Base-by-base conservation (phyloP, 2,329 filamentous ascomycete genomes). In the Catunica adiposa region DNA sequence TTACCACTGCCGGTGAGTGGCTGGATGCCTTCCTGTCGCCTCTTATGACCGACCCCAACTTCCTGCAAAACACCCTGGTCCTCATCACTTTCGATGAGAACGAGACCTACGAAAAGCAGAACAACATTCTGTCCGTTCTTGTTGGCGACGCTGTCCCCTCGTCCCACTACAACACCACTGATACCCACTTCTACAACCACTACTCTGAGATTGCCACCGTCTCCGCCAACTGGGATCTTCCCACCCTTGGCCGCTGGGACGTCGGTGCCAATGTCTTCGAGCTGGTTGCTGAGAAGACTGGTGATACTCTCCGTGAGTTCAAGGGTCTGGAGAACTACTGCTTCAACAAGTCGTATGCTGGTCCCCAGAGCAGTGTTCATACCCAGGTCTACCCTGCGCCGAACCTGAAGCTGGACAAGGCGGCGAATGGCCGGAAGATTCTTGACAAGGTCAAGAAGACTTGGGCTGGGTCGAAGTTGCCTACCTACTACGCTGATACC, bases 71-170 rank as follows among this genome's bases (percentile, higher is more conserved):
- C 63, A 89, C 84, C 0, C 75, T 92, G 1, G 75, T 92, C 8
- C 71, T 90, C 3, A 67, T 92, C 58, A 89, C 81, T 8, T 92
- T 88, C 63, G 87, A 92, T 61, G 87, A 92, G 70, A 85, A 82
- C 65, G 78, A 83, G 62, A 80, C 76, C 8, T 88, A 89, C 68
- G 67, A 72, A 4, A 69, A 72, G 25, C 75, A 77, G 62, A 92
- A 92, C 74, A 73, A 74, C 42, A 76, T 92, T 54, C 77, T 86
- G 58, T 78, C 72, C 60, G 74, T 92, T 61, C 75, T 92, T 0
- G 70, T 92, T 2, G 87, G 86, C 15, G 85, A 85, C 58, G 82
- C 80, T n/a, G 68, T 94, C 1, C 83, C 84, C 9, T 54, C 71
- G 3, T 54, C 75, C n/a, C 74, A 84, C 1, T 69, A 79, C 44